Evolutionary conservation across 1,284 basidiomycete species (phyloP).

Genomic region (Sporisorium sorghi): DNA sequence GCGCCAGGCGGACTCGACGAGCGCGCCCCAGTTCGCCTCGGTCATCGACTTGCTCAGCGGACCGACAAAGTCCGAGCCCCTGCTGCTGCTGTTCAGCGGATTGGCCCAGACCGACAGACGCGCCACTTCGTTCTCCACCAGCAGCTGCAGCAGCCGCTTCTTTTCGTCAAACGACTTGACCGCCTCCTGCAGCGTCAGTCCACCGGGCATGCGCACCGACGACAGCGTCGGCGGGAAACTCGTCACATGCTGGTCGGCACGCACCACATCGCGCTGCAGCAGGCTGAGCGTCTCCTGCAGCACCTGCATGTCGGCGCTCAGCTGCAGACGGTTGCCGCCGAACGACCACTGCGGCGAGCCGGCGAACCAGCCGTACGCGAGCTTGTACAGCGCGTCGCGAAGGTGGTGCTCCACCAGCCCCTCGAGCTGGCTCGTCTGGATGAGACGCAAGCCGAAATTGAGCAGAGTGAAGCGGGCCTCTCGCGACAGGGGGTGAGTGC

Average conservation of each 20-base stretch:
- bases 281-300: slow-evolving; percentile 84
- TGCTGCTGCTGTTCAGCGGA: slow-evolving; percentile 77
- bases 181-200: slow-evolving; percentile 51
- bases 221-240: slow-evolving; percentile 53
- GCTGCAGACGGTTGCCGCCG: slow-evolving; percentile 88
- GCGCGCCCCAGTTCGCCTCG: slow-evolving; percentile 78
- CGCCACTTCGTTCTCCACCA: slow-evolving; percentile 90
- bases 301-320: slow-evolving; percentile 87
- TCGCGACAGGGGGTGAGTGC: slow-evolving; percentile 89
- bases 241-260: slow-evolving; percentile 69
- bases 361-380: slow-evolving; percentile 89
- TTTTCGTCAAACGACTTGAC: slow-evolving; percentile 30
- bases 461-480: slow-evolving; percentile 90
- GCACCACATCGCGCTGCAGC: slow-evolving; percentile 79
- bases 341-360: slow-evolving; percentile 79
- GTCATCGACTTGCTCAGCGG: slow-evolving; percentile 70
- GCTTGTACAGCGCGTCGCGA: slow-evolving; percentile 80
- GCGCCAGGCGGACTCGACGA: slow-evolving; percentile 83
- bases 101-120: slow-evolving; percentile 91
- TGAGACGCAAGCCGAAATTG: slow-evolving; percentile 90
- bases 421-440: slow-evolving; percentile 89
- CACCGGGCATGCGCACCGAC: slow-evolving; percentile 46
- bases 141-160: slow-evolving; percentile 74
- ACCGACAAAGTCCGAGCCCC: slow-evolving; percentile 71
- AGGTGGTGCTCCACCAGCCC: slow-evolving; percentile 82